Evolutionary conservation across 768 basidiomycete species (phyloP), one percentile per base, ranked within the genome.

Genomic region (Agaricus sinodeliciosus): DNA sequence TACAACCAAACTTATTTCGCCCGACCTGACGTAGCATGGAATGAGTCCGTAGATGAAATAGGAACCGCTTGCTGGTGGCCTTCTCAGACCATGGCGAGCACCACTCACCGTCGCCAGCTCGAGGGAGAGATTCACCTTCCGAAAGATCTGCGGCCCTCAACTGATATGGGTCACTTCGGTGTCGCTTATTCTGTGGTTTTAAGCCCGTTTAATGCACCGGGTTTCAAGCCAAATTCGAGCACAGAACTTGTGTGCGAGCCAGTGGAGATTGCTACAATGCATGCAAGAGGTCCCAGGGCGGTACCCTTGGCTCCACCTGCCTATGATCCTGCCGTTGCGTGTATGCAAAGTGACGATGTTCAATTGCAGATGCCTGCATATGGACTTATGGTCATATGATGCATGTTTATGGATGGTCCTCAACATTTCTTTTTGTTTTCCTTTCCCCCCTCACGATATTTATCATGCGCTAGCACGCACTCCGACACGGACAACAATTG

Each of bases 121-220:
- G 76, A 79, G 57, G 79, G 79, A 5, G 79, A 81, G 61, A 77
- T 81, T 40, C 69, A 67, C 31, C 66, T 81, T 2, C 62, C 74
- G 12, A 80, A 80, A 62, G 76, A 79, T 53, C 65, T 81, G 26
- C 61, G 75, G 45, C 78, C 79, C 16, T 69, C 77, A 15, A 74
- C 75, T 39, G 68, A 72, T 47, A 71, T 80, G 59, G 75, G 72
- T 16, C 73, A 74, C 57, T 80, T 79, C 65, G 74, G 72, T 57
- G 72, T 81, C 52, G 73, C 72, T 51, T 80, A 80, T 60, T 67
- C 68, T 40, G 69, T 78, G 43, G 74, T 72, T 6, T 60, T 81
- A 27, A 70, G 64, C 43, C 72, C 77, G 12, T 80, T 80, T 60
- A 61, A 72, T 46, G 65, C 70, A 2, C 60, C 65, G 5, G 66